Percentiles rank a stretch among this genome's conserved stretches.
Conservation (phyloP, 768 basidiomycete genomes). For the Mycena alexandri region DNA sequence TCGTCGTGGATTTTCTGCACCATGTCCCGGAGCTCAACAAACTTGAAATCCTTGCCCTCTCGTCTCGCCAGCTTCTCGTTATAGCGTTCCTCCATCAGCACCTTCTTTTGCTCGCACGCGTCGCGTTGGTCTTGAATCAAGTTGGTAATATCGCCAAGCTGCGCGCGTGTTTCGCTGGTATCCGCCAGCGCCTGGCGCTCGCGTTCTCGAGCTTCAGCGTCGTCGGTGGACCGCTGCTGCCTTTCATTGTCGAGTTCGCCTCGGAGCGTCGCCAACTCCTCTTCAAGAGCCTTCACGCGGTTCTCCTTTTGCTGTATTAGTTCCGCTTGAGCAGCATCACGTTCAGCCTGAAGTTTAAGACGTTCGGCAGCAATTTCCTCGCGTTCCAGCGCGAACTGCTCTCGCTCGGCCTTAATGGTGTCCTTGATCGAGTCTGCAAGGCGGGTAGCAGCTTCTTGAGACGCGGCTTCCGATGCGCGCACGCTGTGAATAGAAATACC, state of each 20-base stretch:
- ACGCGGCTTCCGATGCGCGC: conserved; percentile 59
- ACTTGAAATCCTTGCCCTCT: conserved; percentile 68
- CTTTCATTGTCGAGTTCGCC: conserved; percentile 75
- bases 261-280: conserved; percentile 68
- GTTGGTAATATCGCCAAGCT: conserved; percentile 80
- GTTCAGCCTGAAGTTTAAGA: conserved; percentile 60
- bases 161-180: conserved; percentile 71
- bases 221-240: conserved; percentile 67
- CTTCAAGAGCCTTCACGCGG: conserved; percentile 71
- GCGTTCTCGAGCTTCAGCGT: conserved; percentile 71
- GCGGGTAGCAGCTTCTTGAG: conserved; percentile 67
- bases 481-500: conserved; percentile 54
- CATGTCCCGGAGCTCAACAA: conserved; percentile 71
- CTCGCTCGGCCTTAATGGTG: conserved; percentile 69
- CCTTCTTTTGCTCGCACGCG: conserved; percentile 69
- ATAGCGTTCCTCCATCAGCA: conserved; percentile 71
- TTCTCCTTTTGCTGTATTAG: conserved; percentile 64
- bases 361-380: conserved; percentile 69
- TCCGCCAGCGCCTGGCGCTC: conserved; percentile 70
- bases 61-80: conserved; percentile 71
- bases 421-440: conserved; percentile 72
- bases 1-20: conserved; percentile 69
- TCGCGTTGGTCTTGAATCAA: conserved; percentile 77
- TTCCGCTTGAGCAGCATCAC: conserved; percentile 62
- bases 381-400: conserved; percentile 67